Base-by-base conservation (phyloP, 306 rosid genomes). In the Malus sylvestris region DNA sequence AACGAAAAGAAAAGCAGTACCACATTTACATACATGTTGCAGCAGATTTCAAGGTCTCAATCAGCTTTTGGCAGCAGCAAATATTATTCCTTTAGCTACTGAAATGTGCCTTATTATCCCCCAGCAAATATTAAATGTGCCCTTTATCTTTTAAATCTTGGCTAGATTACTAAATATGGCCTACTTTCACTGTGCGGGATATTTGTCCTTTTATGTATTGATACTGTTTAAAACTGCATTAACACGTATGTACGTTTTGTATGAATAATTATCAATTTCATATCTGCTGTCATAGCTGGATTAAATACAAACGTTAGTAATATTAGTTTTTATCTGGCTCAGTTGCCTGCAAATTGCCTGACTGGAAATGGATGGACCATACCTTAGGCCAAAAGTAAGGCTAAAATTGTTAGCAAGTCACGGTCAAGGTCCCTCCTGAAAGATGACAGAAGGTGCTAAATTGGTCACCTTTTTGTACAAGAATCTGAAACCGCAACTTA, bases 61-160 rank as follows among this genome's bases (percentile, higher is more conserved):
- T 64, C 74, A 64, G 46, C 73, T 71, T 76, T 67, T 79, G 51
- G 58, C 74, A 65, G 44, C 9, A 38, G 79, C 78, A 73, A 65
- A 79, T 44, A 78, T 72, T 67, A 78, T 82, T 78, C 82, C 46
- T 27, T 73, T 70, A 57, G 80, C 81, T 71, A 73, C 76, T 80
- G 19, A 42, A 71, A 67, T 67, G 62, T 60, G 53, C 70, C 55
- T 38, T 60, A 27, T 27, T 27, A 27, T 27, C 29, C 29, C 29
- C 29, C 29, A 27, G 29, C 29, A 27, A 27, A 27, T 27, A 27
- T 27, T 27, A 42, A 71, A 67, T 67, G 57, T 60, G 53, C 70
- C 55, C 29, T 60, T 69, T 13, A 33, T 33, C 38, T 33, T 33
- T 33, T 33, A 33, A 5, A 63, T 52, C 69, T 64, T 22, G 57